phyloP scores from a whole-genome alignment of 768 basidiomycete genomes.

The Grammothele lineata region DNA sequence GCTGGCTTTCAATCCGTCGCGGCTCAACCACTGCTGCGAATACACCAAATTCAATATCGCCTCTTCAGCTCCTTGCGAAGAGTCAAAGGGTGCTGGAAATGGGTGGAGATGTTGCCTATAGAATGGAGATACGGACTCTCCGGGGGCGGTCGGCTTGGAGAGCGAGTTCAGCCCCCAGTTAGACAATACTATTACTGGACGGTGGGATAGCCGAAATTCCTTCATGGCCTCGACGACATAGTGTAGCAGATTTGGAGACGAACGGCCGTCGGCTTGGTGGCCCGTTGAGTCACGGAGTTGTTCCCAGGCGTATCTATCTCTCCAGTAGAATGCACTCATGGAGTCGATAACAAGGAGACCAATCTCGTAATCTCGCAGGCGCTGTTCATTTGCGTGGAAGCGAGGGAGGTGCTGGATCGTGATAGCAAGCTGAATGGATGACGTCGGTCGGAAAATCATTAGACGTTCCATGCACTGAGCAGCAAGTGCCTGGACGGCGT shows the following conservation, averaged over 20 bases:
- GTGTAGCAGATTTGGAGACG: slow-evolving; percentile 33
- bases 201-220: slow-evolving; percentile 42
- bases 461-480: slow-evolving; percentile 45
- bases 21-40: too few species aligned
- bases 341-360: slow-evolving; percentile 74
- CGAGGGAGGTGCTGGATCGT: slow-evolving; percentile 55
- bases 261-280: slow-evolving; percentile 1
- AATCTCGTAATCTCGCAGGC: slow-evolving; percentile 43
- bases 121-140: slow-evolving; percentile 23
- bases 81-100: slow-evolving; percentile 33
- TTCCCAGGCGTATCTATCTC: slow-evolving; percentile 63
- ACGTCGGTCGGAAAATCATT: slow-evolving; percentile 66
- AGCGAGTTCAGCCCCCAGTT: slow-evolving; percentile 53
- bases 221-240: slow-evolving; percentile 48
- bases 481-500: slow-evolving; percentile 17
- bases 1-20: too few species aligned
- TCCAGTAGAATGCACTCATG: slow-evolving; percentile 73
- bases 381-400: slow-evolving; percentile 46
- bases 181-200: slow-evolving; percentile 50
- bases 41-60: slow-evolving; percentile 1
- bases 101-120: slow-evolving; percentile 53
- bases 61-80: slow-evolving; percentile 7
- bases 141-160: slow-evolving; percentile 13
- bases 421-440: slow-evolving; percentile 64
- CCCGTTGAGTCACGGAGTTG: slow-evolving; percentile 33